Conservation (phyloP, 345 rosid species). For the Salix suchowensis region DNA sequence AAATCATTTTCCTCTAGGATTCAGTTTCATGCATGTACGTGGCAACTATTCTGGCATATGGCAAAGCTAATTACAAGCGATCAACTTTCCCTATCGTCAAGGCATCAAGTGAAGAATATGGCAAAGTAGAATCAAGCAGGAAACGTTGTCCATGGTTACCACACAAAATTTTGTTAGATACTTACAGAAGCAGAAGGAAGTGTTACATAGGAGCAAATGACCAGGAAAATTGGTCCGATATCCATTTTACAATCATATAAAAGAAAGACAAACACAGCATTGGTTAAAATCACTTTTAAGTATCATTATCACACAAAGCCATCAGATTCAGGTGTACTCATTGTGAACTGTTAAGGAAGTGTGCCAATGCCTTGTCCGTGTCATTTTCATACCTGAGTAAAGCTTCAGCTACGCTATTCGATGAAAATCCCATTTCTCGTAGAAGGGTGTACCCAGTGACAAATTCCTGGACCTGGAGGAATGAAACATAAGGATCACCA, state of each 20-base stretch:
- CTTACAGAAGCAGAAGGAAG: background rate
- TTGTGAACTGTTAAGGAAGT: slow-evolving; percentile 19
- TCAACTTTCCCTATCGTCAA: too few species aligned
- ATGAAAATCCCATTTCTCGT: slow-evolving; percentile 80
- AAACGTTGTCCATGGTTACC: too few species aligned
- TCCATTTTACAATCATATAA: background rate
- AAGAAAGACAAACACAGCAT: background rate
- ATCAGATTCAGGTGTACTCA: background rate
- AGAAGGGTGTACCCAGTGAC: slow-evolving; percentile 49
- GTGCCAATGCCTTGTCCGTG: slow-evolving; percentile 70
- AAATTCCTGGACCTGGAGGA: slow-evolving; percentile 60
- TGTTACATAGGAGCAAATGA: background rate
- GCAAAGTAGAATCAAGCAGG: too few species aligned
- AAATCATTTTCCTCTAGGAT: too few species aligned
- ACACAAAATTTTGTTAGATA: background rate
- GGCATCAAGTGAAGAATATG: too few species aligned
- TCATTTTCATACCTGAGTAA: slow-evolving; percentile 64
- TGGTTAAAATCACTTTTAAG: background rate
- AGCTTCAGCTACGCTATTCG: slow-evolving; percentile 58
- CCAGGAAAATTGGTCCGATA: background rate
- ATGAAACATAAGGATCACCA: background rate
- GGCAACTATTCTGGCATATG: too few species aligned
- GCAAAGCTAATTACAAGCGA: too few species aligned
- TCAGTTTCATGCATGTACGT: too few species aligned
- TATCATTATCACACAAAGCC: background rate